Evolutionary conservation across 768 basidiomycete species (phyloP).

Genomic region (Megacollybia marginata): DNA sequence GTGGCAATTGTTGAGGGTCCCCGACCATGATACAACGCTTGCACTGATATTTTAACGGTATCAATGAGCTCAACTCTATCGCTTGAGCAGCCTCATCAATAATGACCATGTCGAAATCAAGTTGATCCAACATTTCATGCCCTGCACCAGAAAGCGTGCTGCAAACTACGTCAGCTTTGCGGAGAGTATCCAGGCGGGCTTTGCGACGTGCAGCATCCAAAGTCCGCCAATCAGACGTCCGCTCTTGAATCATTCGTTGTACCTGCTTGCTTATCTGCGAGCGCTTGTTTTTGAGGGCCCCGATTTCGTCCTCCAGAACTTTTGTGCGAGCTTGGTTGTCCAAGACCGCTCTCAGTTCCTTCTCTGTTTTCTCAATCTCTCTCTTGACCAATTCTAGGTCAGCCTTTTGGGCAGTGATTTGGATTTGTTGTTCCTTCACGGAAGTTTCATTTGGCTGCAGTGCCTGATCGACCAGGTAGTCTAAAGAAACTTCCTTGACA

Average conservation of each 20-base stretch:
- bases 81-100: constrained; percentile 99
- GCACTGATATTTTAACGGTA: constrained; percentile 86
- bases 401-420: constrained; percentile 50
- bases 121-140: constrained; percentile 73
- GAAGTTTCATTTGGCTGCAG: constrained; percentile 37
- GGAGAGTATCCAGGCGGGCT: constrained; percentile 66
- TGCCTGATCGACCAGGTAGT: constrained; percentile 77
- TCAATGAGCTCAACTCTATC: constrained; percentile 89
- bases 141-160: constrained; percentile 90
- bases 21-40: constrained; percentile 90
- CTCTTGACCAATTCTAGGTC: constrained; percentile 68
- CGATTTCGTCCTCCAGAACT: constrained; percentile 66
- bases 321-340: constrained; percentile 49
- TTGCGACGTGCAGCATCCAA: constrained; percentile 75
- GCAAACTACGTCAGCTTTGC: constrained; percentile 90
- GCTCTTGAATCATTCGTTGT: constrained; percentile 75
- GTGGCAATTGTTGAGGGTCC: constrained; percentile 93
- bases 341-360: constrained; percentile 46
- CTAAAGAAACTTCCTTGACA: constrained; percentile 82
- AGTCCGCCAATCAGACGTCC: constrained; percentile 73
- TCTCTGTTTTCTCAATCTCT: constrained; percentile 47
- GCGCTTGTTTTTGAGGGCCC: constrained; percentile 53
- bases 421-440: constrained; percentile 45
- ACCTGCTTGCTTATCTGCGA: constrained; percentile 59
- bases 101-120: constrained; percentile 92